phyloP scores from a whole-genome alignment of 2,329 filamentous ascomycete genomes.

The Aspergillus tanneri region DNA sequence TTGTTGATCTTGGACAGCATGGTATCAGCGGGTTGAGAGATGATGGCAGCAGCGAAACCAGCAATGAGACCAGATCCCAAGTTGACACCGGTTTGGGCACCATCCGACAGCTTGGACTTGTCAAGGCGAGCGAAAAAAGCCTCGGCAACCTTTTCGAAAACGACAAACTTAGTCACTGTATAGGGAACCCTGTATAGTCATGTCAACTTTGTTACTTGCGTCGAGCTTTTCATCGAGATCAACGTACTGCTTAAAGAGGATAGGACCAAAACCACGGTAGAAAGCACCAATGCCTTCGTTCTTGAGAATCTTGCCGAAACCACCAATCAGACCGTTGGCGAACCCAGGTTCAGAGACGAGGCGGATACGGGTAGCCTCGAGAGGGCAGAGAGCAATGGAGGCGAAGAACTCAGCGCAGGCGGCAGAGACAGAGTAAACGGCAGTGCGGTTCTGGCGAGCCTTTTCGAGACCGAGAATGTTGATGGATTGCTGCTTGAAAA shows the following conservation, averaged over 20 bases:
- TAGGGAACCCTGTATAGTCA: slow-evolving; percentile 72
- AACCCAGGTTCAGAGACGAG: slow-evolving; percentile 86
- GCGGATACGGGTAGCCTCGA: slow-evolving; percentile 91
- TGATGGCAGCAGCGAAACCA: slow-evolving; percentile 79
- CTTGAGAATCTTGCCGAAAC: slow-evolving; percentile 79
- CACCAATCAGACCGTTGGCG: slow-evolving; percentile 73
- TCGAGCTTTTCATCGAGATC: neutral
- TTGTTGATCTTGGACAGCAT: slow-evolving; percentile 98
- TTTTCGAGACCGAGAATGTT: slow-evolving; percentile 74
- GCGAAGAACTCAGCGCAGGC: slow-evolving; percentile 65
- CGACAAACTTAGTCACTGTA: slow-evolving; percentile 94
- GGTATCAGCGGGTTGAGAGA: slow-evolving; percentile 88
- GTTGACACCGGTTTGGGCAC: slow-evolving; percentile 76
- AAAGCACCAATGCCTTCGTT: slow-evolving; percentile 81
- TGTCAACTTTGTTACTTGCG: neutral
- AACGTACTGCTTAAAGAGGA: slow-evolving; percentile 76
- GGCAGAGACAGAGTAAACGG: slow-evolving; percentile 71
- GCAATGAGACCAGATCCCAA: slow-evolving; percentile 81
- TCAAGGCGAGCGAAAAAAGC: slow-evolving; percentile 65
- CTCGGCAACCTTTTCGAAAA: slow-evolving; percentile 86
- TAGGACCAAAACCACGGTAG: slow-evolving; percentile 88
- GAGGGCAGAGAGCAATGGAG: slow-evolving; percentile 72
- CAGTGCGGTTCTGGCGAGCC: slow-evolving; percentile 74
- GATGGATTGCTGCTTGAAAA: slow-evolving; percentile 93
- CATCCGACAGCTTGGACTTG: slow-evolving; percentile 67